These are phyloP conservation scores for Pyrus hybrid DNA, from an alignment of 331 rosid genomes.

Conservation along the genomic window DNA sequence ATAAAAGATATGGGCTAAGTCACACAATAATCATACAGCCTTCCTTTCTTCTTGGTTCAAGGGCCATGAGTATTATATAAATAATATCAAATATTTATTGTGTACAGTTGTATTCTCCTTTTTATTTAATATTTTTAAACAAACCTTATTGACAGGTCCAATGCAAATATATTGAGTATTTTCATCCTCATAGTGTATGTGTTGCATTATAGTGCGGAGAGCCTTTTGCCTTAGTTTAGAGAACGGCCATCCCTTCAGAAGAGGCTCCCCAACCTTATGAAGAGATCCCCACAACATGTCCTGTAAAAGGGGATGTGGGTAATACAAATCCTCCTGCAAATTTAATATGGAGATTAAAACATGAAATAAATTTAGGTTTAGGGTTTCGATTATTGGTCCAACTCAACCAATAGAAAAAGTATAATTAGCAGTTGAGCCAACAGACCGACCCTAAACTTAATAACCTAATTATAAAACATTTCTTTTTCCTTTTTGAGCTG, in stretches of 20 bases:
- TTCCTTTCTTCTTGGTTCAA: background rate
- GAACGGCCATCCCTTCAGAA: slow-evolving; percentile 51
- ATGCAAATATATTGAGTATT: slow-evolving; percentile 52
- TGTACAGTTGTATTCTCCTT: background rate
- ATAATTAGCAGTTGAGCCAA: background rate
- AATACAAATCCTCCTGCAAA: slow-evolving; percentile 58
- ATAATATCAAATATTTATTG: too few species aligned
- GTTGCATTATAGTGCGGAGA: slow-evolving; percentile 41
- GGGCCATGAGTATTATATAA: too few species aligned
- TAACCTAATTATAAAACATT: too few species aligned
- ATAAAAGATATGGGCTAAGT: too few species aligned
- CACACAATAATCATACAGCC: background rate
- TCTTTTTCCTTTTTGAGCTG: too few species aligned
- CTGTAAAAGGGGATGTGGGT: slow-evolving; percentile 33
- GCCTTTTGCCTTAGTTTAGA: slow-evolving; percentile 54
- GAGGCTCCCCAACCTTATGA: slow-evolving; percentile 48
- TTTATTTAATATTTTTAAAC: background rate
- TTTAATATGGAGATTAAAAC: background rate
- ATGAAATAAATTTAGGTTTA: background rate
- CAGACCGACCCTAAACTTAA: background rate
- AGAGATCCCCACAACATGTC: slow-evolving; percentile 50
- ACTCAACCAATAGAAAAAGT: background rate
- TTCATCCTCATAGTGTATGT: slow-evolving; percentile 67
- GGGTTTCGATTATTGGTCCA: background rate
- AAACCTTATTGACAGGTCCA: slow-evolving; percentile 65